Percentiles rank a stretch among this genome's conserved stretches.
These are phyloP conservation scores for Colletotrichum endophyticum DNA, from an alignment of 2,329 filamentous ascomycete species.

Conservation along the genomic window DNA sequence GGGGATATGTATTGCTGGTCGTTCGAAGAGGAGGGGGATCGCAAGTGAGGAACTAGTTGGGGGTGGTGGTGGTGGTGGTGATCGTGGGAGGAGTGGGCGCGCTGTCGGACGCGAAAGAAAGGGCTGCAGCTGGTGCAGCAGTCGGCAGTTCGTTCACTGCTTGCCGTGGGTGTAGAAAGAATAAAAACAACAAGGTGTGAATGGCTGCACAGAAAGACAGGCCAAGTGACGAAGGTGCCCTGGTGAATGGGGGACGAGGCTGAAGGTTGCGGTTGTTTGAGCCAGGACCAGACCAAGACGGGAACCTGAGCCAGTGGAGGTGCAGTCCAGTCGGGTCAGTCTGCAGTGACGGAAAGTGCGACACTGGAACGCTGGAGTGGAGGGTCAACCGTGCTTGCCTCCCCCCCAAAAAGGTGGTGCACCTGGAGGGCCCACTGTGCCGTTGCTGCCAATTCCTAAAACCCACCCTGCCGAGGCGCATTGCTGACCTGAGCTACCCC, in stretches of 20 bases:
- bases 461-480: neutral
- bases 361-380: conserved; percentile 1
- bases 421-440: neutral
- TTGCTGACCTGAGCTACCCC: neutral
- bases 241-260: neutral
- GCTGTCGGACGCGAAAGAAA: neutral
- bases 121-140: neutral
- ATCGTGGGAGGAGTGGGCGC: neutral
- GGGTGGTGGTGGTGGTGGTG: neutral
- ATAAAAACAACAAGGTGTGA: neutral
- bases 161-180: neutral
- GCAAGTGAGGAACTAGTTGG: neutral
- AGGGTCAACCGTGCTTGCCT: conserved; percentile 3
- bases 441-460: neutral
- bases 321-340: neutral
- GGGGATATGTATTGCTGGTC: neutral
- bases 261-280: conserved; percentile 1
- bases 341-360: conserved; percentile 20
- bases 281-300: neutral
- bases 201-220: neutral
- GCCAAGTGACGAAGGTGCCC: neutral
- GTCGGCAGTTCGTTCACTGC: neutral
- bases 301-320: neutral
- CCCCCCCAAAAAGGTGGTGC: neutral
- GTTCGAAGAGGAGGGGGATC: neutral